phyloP scores from a whole-genome alignment of 2,329 filamentous ascomycete genomes.

The Ophiosphaerella narmari region DNA sequence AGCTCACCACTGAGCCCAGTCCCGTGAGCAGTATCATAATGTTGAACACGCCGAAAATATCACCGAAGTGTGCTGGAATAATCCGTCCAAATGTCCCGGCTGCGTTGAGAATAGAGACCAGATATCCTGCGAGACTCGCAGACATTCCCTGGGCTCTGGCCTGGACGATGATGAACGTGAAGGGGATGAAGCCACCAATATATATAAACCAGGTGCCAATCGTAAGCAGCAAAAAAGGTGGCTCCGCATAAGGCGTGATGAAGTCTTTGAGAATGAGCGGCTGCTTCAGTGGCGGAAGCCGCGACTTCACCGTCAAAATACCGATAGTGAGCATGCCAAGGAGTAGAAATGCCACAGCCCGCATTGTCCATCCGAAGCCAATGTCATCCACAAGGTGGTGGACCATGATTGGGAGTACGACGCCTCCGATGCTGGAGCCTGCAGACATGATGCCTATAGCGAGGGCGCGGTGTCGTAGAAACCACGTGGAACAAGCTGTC shows the following conservation, averaged over 20 bases:
- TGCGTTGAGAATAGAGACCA: slow-evolving; percentile 55
- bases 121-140: slow-evolving; percentile 51
- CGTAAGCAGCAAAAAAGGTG: slow-evolving; percentile 55
- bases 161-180: slow-evolving; percentile 51
- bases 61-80: slow-evolving; percentile 56
- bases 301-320: slow-evolving; percentile 55
- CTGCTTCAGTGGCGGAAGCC: slow-evolving; percentile 45
- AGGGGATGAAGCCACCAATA: slow-evolving; percentile 61
- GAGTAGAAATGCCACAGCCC: slow-evolving; percentile 58
- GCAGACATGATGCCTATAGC: slow-evolving; percentile 53
- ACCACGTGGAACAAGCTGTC: too few species aligned
- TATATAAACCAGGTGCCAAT: slow-evolving; percentile 65
- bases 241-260: slow-evolving; percentile 32
- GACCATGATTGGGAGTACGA: slow-evolving; percentile 57
- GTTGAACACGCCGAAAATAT: slow-evolving; percentile 58
- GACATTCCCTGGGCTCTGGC: slow-evolving; percentile 53
- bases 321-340: slow-evolving; percentile 60
- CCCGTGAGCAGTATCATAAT: slow-evolving; percentile 54
- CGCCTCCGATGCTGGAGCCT: slow-evolving; percentile 51
- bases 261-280: slow-evolving; percentile 26
- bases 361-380: slow-evolving; percentile 64
- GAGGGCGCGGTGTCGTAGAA: slow-evolving; percentile 51
- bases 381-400: slow-evolving; percentile 58
- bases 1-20: slow-evolving; percentile 50
- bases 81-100: slow-evolving; percentile 56